These are phyloP conservation scores for Porphyrellus cyaneotinctus DNA, from an alignment of 768 basidiomycete species.

Conservation along the genomic window DNA sequence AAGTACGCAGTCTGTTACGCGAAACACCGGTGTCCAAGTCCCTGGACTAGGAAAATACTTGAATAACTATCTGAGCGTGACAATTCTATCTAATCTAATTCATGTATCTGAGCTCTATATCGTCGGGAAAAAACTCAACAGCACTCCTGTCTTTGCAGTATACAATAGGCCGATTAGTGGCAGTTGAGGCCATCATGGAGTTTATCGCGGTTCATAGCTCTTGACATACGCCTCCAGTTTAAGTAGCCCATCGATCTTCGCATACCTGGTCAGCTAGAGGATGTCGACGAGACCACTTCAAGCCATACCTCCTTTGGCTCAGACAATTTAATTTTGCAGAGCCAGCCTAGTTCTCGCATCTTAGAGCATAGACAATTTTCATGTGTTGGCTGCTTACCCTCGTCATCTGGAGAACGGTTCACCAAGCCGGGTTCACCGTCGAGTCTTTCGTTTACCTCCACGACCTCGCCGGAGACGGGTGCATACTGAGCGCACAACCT, in stretches of 20 bases:
- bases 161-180: slow-evolving; percentile 6
- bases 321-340: slow-evolving; percentile 87
- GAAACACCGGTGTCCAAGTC: too few species aligned
- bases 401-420: slow-evolving; percentile 81
- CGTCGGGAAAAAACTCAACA: neutral
- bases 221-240: slow-evolving; percentile 71
- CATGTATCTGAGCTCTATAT: slow-evolving; percentile 5
- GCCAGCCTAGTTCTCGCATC: slow-evolving; percentile 65
- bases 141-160: neutral
- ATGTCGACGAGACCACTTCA: neutral
- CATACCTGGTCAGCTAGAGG: neutral
- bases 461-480: slow-evolving; percentile 81
- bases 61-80: neutral
- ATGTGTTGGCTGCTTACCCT: slow-evolving; percentile 50
- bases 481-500: slow-evolving; percentile 58
- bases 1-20: too few species aligned
- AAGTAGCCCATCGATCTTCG: slow-evolving; percentile 67
- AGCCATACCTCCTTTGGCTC: slow-evolving; percentile 66
- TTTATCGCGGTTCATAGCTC: slow-evolving; percentile 43
- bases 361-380: neutral
- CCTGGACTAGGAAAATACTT: too few species aligned
- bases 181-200: slow-evolving; percentile 22
- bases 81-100: slow-evolving; percentile 13
- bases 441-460: slow-evolving; percentile 74
- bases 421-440: slow-evolving; percentile 68